Evolutionary conservation across 495 filamentous ascomycete genomes (phyloP), one percentile per base, ranked within the genome.

Genomic region (Friedmanniomyces simplex): DNA sequence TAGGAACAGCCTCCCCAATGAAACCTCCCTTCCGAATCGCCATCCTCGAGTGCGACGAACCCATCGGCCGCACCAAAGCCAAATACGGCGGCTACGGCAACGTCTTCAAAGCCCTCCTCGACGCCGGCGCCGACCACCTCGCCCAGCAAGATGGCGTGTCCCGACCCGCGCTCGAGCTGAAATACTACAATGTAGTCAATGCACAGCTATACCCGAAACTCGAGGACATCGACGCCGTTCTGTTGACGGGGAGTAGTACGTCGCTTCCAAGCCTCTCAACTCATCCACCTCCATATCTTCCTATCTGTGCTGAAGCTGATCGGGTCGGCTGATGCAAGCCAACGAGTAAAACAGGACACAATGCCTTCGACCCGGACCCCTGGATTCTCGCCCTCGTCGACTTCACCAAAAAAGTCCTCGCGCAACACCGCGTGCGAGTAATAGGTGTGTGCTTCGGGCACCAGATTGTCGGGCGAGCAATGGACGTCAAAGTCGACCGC

Each of bases 371-470:
- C 34, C 71, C 85, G 62, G 73, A 79, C 53, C 78, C 82, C 0
- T 96, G 89, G 91, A 89, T 95, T 52, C 46, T 82, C 20, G 78
- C 77, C 20, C 77, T 96, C 0, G 83, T 91, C 1, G 81, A 84
- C 39, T 96, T 82, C 68, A 80, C 79, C 0, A 76, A 78, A 56
- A 66, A 74, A 50, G 63, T 84, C 49, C 71, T 89, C 41, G 48
- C 25, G 46, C 77, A 86, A 57, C 64, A 72, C 18, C 74, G 78
- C 54, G 77, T 95, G 21, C 77, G 80, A 22, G 70, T 94, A 21
- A 75, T 95, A 20, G 90, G 88, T 14, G 79, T 93, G 26, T 96
- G 91, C 67, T 96, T 91, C 69, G 91, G 90, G 18, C 91, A 96
- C 67, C 89, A 96, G 71, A 91, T 96, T 50, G 74, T 95, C 50